A percentile compares a stretch with the other conserved stretches of the same genome.
phyloP scores from a whole-genome alignment of 1,284 basidiomycete species.

The Boletus semigastroideus region DNA sequence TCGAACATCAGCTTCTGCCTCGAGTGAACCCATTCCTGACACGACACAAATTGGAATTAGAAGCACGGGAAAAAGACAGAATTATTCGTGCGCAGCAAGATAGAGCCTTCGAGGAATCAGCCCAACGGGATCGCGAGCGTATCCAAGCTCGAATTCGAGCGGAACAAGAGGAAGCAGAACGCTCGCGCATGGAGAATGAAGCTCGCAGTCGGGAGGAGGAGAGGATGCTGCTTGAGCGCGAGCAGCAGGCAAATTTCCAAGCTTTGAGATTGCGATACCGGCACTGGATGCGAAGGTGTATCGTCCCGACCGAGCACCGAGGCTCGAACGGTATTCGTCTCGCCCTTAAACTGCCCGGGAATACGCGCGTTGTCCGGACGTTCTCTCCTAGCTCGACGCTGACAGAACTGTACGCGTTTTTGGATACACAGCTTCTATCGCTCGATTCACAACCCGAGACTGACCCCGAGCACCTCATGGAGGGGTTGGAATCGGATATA shows the following conservation, averaged over 20 bases:
- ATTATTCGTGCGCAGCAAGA: conserved; percentile 81
- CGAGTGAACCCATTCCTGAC: conserved; percentile 75
- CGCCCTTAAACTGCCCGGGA: conserved; percentile 68
- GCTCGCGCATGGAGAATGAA: conserved; percentile 32
- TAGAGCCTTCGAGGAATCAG: conserved; percentile 68
- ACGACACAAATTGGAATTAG: conserved; percentile 50
- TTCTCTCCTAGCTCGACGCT: conserved; percentile 56
- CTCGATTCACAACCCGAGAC: conserved; percentile 34
- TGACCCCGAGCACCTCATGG: conserved; percentile 46
- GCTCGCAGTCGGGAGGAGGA: conserved; percentile 28
- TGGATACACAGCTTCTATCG: conserved; percentile 55
- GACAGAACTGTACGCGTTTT: conserved; percentile 67
- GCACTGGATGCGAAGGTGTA: conserved; percentile 43
- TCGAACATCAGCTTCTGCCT: conserved; percentile 72
- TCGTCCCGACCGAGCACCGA: conserved; percentile 39
- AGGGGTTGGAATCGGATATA: conserved; percentile 35
- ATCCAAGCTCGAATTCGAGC: conserved; percentile 53
- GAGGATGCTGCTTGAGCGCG: conserved; percentile 32
- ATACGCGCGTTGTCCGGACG: conserved; percentile 55
- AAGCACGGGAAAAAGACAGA: conserved; percentile 64
- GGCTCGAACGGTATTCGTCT: conserved; percentile 48
- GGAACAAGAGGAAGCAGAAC: conserved; percentile 40
- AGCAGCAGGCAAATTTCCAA: conserved; percentile 31
- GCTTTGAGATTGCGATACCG: conserved; percentile 48
- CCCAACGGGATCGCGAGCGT: conserved; percentile 67